Conservation (phyloP, 768 basidiomycete species). For the Amanita fuliginea region DNA sequence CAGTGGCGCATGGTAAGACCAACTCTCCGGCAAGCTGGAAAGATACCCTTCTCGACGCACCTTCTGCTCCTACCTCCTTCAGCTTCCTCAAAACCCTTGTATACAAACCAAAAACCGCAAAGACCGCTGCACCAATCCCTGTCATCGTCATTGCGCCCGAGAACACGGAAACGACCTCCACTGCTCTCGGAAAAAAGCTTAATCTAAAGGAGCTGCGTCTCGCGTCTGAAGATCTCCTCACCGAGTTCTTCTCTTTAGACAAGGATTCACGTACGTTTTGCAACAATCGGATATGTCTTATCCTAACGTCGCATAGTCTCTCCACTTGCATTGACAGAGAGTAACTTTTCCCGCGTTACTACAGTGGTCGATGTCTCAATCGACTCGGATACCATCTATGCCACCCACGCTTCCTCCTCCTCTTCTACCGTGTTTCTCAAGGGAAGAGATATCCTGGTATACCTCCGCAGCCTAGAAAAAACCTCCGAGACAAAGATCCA, state of each 20-base stretch:
- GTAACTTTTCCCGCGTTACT: conserved; percentile 58
- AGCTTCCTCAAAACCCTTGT: conserved; percentile 82
- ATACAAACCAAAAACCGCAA: conserved; percentile 96
- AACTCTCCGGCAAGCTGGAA: conserved; percentile 71
- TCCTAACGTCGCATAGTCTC: conserved; percentile 48
- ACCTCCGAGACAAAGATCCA: conserved; percentile 53
- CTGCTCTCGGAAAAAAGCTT: conserved; percentile 66
- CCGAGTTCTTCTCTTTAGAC: conserved; percentile 73
- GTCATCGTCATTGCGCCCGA: conserved; percentile 83
- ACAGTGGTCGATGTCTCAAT: conserved; percentile 75
- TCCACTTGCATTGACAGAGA: conserved; percentile 56
- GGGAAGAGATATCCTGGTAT: conserved; percentile 63
- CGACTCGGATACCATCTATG: conserved; percentile 49
- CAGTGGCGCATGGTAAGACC: conserved; percentile 48
- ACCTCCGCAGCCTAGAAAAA: conserved; percentile 66
- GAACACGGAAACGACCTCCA: conserved; percentile 72
- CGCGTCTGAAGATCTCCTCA: conserved; percentile 77
- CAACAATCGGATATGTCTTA: not conserved
- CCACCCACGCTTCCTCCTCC: conserved; percentile 67
- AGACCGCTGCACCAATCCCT: conserved; percentile 72
- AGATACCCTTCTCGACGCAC: conserved; percentile 46
- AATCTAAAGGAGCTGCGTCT: conserved; percentile 81
- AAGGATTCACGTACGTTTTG: conserved; percentile 75
- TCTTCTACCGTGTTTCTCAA: conserved; percentile 67
- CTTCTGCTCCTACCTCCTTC: conserved; percentile 44